These are phyloP conservation scores for Botrytis galanthina DNA, from an alignment of 2,329 filamentous ascomycete species.

Conservation along the genomic window DNA sequence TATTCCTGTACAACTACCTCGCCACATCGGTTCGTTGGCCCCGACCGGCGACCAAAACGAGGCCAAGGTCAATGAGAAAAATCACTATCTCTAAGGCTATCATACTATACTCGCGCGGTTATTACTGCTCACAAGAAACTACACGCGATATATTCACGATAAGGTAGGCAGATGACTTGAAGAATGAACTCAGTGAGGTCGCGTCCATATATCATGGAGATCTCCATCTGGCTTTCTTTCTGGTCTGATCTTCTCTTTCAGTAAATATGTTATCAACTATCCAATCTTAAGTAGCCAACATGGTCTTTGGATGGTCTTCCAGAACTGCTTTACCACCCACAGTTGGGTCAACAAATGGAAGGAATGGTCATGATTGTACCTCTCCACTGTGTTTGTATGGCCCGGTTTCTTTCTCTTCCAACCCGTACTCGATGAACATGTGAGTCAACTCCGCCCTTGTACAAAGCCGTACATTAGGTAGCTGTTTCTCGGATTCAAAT, in stretches of 20 bases:
- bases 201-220: not conserved
- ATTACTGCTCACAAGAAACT: not conserved
- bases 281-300: conserved; percentile 10
- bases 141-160: not conserved
- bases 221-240: not conserved
- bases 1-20: conserved; percentile 7
- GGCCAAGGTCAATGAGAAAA: conserved; percentile 9
- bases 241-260: not conserved
- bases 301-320: not conserved
- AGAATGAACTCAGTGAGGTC: not conserved
- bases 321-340: conserved; percentile 5
- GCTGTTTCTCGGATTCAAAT: not conserved
- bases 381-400: not conserved
- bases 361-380: not conserved
- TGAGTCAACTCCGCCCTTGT: conserved; percentile 5
- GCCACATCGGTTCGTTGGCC: conserved; percentile 6
- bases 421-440: not conserved
- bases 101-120: conserved; percentile 14
- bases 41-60: not conserved
- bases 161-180: not conserved
- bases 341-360: conserved; percentile 2
- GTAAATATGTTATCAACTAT: not conserved
- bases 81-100: conserved; percentile 6
- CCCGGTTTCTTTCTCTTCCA: not conserved
- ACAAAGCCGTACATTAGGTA: conserved; percentile 13